Evolutionary conservation across 805 yeast species (phyloP).

Genomic region (Pichia paraexigua): DNA sequence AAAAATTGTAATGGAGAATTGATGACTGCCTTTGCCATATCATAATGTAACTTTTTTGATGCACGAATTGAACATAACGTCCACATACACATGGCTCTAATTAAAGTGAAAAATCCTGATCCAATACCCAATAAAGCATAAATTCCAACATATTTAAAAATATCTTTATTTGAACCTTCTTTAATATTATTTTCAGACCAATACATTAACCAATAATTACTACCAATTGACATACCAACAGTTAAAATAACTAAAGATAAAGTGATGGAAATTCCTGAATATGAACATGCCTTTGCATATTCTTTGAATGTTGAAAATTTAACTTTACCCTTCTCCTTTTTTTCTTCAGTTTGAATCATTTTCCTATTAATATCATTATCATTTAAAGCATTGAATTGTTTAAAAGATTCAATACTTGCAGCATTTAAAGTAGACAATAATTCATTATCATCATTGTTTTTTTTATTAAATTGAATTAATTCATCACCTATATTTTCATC

Average conservation of each 20-base stretch:
- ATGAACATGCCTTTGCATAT: constrained; percentile 55
- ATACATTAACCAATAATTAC: constrained; percentile 57
- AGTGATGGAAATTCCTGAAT: constrained; percentile 38
- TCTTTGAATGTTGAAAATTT: constrained; percentile 42
- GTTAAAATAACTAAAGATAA: constrained; percentile 26
- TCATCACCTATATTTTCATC: constrained; percentile 16
- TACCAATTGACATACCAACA: constrained; percentile 29
- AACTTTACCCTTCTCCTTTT: constrained; percentile 55
- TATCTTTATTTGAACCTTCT: constrained; percentile 35
- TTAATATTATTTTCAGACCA: constrained; percentile 56
- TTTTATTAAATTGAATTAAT: constrained; percentile 9
- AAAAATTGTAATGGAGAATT: constrained; percentile 59
- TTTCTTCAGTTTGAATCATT: constrained; percentile 43
- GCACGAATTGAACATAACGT: constrained; percentile 47
- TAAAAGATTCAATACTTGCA: constrained; percentile 59
- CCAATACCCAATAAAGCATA: constrained; percentile 51
- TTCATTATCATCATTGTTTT: constrained; percentile 9
- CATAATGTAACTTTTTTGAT: constrained; percentile 45
- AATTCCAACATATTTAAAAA: constrained; percentile 40
- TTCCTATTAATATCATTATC: constrained; percentile 19
- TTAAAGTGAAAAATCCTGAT: constrained; percentile 40
- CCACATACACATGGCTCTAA: constrained; percentile 42
- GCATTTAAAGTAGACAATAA: constrained; percentile 36
- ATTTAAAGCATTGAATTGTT: constrained; percentile 28
- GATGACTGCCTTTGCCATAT: constrained; percentile 47